phyloP scores from a whole-genome alignment of 192 early-diverging fungal species.

The Pilaira anomala region DNA sequence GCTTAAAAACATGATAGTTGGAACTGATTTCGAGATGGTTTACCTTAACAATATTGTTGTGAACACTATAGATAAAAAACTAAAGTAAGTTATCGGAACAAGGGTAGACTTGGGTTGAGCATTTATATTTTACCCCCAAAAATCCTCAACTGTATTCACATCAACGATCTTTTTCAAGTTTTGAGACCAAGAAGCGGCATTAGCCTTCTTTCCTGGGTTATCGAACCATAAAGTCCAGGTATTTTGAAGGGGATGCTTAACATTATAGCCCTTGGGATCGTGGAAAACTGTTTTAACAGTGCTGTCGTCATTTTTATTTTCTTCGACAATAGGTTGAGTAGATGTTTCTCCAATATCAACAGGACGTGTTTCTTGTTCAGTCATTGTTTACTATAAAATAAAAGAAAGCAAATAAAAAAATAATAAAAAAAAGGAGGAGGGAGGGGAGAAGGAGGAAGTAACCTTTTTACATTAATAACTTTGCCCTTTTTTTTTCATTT shows the following conservation, averaged over 20 bases:
- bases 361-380: slow-evolving; percentile 20
- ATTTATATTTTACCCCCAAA: slow-evolving; percentile 77
- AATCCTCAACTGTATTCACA: slow-evolving; percentile 92
- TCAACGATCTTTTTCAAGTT: slow-evolving; percentile 89
- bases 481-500: background rate
- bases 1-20: slow-evolving; percentile 95
- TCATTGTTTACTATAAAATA: slow-evolving; percentile 1
- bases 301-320: slow-evolving; percentile 14
- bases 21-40: slow-evolving; percentile 69
- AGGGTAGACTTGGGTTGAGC: background rate
- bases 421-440: too few relatives aligned
- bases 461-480: too few relatives aligned
- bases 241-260: slow-evolving; percentile 86
- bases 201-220: slow-evolving; percentile 78
- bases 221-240: slow-evolving; percentile 97
- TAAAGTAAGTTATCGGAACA: background rate
- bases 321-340: slow-evolving; percentile 10
- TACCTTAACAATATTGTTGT: slow-evolving; percentile 82
- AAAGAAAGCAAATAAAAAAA: too few relatives aligned
- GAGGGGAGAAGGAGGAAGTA: too few relatives aligned
- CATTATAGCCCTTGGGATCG: slow-evolving; percentile 69
- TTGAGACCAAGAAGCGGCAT: slow-evolving; percentile 73
- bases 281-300: slow-evolving; percentile 52
- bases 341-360: background rate
- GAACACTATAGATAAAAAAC: slow-evolving; percentile 27